Base-by-base conservation (phyloP, 2,329 filamentous ascomycete genomes). In the Colletotrichum noveboracense region DNA sequence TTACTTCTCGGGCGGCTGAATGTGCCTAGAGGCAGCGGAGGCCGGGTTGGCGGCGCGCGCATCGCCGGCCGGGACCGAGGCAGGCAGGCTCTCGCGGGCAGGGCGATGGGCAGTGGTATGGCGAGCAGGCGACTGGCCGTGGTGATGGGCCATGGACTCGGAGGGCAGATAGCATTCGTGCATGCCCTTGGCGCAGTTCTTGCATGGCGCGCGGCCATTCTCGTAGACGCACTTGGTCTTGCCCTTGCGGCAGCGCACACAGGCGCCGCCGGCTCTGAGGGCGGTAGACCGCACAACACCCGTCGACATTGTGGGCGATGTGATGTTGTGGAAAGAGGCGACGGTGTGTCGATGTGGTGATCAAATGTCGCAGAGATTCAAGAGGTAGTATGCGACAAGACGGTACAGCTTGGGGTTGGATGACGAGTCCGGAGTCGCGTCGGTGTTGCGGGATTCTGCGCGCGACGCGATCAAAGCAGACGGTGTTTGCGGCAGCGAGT, bases 141-240 rank as follows among this genome's bases (percentile, higher is more conserved):
- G 89, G 77, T 90, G 88, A 81, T 91, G 90, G 78, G 88, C 88
- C 86, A 91, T 89, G 76, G 87, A 90, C 84, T 92, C 90, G 34
- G 90, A 91, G 52, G 90, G 90, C 24, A 92, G 84, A 81, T 92
- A 92, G 84, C 90, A 92, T 72, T 92, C 90, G 82, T 92, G 90
- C 89, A 91, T 89, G 75, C 90, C 90, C 83, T 92, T 92, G 64
- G 89, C 89, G 83, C 90, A 92, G 83, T 92, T 92, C 81, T 91
- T 90, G 85, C 90, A 92, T 14, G 90, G 90, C n/a, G 90, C 89
- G 81, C 89, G 87, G 67, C 90, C 90, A 79, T 91, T 91, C 77
- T 92, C 90, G 84, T 92, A 92, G 79, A 92, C 90, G 77, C 90
- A 92, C 80, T 91, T 92, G 68, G 90, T 92, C 83, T 92, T 92